Evolutionary conservation across 225 moss, liverwort and hornwort genomes (phyloP), one percentile per base, ranked within the genome.

Genomic region (Lunularia cruciata): DNA sequence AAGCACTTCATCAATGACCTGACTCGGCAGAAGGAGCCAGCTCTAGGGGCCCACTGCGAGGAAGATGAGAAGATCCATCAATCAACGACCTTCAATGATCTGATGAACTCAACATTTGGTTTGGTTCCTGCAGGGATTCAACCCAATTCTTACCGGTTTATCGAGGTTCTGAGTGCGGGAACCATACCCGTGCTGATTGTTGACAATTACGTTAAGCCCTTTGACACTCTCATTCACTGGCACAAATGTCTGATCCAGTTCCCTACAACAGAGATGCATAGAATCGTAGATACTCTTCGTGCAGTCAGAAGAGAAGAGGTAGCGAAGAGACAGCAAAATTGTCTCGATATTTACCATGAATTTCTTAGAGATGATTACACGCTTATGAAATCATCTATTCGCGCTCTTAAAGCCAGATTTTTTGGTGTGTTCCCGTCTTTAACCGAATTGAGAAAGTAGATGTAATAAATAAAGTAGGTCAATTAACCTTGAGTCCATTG

Each of bases 171-270:
- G 33, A 83, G 83, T 26, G 73, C 80, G 5, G 83, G 83, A 1
- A 68, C 73, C 7, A 77, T 83, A 34, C 83, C 83, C 3, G 80
- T 83, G 30, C 70, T 83, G 12, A 64, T 83, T 31, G 83, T 63
- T 20, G 80, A 83, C 27, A 83, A 83, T 42, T 35, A 77, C 31
- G 83, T 83, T 0, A 80, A 80, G 49, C 80, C 83, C 4, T 83
- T 80, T 23, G 83, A 80, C 5, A 77, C 65, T 12, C 45, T 83
- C 19, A 79, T 83, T 62, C 70, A 76, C 32, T 83, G 83, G 83
- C 79, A 80, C 28, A 73, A 76, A 26, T 83, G 83, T 47, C 52
- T 63, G 6, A 31, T 83, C 2, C 83, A 83, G 37, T 83, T 83
- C 60, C 79, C 83, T 25, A 79, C 79, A 0, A 70, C 68, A 0